Evolutionary conservation across 2,329 filamentous ascomycete genomes (phyloP), one percentile per base, ranked within the genome.

Genomic region (Colletotrichum filicis): DNA sequence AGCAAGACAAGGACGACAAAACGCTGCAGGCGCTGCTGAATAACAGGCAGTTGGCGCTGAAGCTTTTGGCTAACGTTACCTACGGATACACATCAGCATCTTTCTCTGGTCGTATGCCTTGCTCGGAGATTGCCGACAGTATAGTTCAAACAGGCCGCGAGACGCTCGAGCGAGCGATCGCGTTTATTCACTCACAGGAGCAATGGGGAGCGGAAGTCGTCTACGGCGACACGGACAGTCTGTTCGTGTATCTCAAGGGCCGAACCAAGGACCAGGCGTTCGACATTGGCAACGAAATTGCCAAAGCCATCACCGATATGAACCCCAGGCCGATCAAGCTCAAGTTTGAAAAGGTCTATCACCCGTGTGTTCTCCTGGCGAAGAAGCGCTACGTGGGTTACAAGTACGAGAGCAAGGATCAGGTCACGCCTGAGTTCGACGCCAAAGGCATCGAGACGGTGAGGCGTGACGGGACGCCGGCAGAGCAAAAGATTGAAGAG

Each of bases 321-420:
- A 99, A 98, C 79, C 97, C 97, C 2, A 90, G 92, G 1, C 97
- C 97, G 0, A 87, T 99, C 76, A 98, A 98, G 83, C 92, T 99
- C 75, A 98, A 98, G 80, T 98, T 99, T 77, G 97, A 99, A 81
- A 99, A 99, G 78, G 96, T 99, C 1, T 99, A 99, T 82, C 94
- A 97, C 75, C 97, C 97, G 0, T 98, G 96, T 80, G 92, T 98
- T 0, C 88, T 99, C 5, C 88, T 99, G 0, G 95, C 97, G 22
- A 99, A 99, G 85, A 99, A 99, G 80, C 93, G 97, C 68, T 99
- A 99, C 78, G 97, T 98, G 4, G 97, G 97, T 6, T 98, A 98
- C 87, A 98, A 98, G 81, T 99, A 97, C 83, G 97, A 99, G 80
- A 90, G 87, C 76, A 90, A 89, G 49, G 86, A 89, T 19, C 97